Conservation (phyloP, 2,329 filamentous ascomycete genomes). For the Venturia asperata region DNA sequence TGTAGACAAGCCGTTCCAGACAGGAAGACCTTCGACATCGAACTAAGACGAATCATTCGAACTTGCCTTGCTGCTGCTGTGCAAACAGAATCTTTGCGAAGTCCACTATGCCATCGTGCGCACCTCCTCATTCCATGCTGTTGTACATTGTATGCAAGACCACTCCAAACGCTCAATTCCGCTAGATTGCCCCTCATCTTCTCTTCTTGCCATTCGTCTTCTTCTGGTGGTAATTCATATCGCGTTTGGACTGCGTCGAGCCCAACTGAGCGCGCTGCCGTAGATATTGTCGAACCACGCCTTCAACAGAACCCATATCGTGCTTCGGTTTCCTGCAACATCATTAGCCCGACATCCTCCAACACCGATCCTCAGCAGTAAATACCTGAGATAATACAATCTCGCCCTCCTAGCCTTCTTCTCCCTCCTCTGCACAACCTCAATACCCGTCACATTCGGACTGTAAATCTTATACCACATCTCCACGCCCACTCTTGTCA, state of each 20-base stretch:
- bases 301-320: constrained; percentile 79
- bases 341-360: constrained; percentile 14
- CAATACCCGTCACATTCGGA: constrained; percentile 81
- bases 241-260: constrained; percentile 5
- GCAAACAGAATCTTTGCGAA: neutral
- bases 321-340: constrained; percentile 60
- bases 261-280: constrained; percentile 18
- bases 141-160: constrained; percentile 5
- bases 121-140: neutral
- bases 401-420: constrained; percentile 82
- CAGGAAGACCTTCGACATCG: neutral
- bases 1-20: neutral
- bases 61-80: neutral
- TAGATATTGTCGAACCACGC: constrained; percentile 62
- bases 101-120: too few species aligned
- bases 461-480: constrained; percentile 97
- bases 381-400: constrained; percentile 76
- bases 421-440: constrained; percentile 79
- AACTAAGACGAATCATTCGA: neutral
- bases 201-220: constrained; percentile 14
- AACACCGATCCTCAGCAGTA: constrained; percentile 15
- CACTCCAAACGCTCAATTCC: neutral
- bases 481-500: constrained; percentile 84
- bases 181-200: neutral
- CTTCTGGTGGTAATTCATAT: neutral